Evolutionary conservation across 208 protist species (phyloP).

Genomic region (Acanthamoeba lenticulata): DNA sequence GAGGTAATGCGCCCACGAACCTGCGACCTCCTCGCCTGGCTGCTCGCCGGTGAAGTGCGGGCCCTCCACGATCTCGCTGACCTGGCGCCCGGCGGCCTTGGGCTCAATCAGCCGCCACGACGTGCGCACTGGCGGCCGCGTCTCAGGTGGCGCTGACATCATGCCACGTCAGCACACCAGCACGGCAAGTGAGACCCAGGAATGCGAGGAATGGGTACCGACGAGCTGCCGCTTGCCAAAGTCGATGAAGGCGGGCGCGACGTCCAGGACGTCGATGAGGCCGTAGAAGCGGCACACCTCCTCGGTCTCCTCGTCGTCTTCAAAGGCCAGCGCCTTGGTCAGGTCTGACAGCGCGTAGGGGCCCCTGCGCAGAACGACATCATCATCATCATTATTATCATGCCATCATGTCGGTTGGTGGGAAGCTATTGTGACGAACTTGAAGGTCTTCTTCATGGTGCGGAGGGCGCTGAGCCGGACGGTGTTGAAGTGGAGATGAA

Average conservation of each 20-base stretch:
- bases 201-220: background rate
- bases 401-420: background rate
- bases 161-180: no score
- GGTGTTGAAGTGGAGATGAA: constrained; percentile 23
- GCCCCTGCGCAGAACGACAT: background rate
- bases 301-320: constrained; percentile 17
- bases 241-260: background rate
- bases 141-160: background rate
- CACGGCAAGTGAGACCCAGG: background rate
- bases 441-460: constrained; percentile 29
- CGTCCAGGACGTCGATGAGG: background rate
- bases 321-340: constrained; percentile 16
- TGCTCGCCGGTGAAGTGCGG: background rate
- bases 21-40: constrained; percentile 17
- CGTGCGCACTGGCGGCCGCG: background rate
- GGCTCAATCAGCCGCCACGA: constrained; percentile 50
- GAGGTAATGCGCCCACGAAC: constrained; percentile 6
- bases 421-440: background rate
- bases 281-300: constrained; percentile 19
- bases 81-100: background rate
- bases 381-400: background rate
- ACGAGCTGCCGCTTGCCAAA: constrained; percentile 39
- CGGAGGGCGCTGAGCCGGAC: background rate
- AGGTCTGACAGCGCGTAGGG: background rate
- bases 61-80: constrained; percentile 33